Conservation (phyloP, 306 rosid genomes). For the Quercus glauca region DNA sequence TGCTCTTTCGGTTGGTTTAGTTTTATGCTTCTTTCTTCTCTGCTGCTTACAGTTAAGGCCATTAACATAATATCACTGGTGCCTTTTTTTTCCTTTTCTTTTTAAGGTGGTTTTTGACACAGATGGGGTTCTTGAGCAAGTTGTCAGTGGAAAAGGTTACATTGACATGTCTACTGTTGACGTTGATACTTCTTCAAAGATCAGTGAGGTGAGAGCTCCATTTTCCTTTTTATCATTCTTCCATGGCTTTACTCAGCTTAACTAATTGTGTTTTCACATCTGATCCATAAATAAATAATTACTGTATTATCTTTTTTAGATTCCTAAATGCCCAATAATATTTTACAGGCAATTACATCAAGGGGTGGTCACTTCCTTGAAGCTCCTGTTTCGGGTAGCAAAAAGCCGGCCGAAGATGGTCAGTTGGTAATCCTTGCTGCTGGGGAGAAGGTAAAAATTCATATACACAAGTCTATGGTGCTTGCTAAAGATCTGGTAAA, state of each 20-base stretch:
- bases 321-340: conserved; percentile 7
- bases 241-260: neutral
- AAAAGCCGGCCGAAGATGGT: conserved; percentile 99
- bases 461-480: neutral
- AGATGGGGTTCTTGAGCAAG: conserved; percentile 73
- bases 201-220: conserved; percentile 52
- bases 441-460: conserved; percentile 60
- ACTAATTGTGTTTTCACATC: neutral
- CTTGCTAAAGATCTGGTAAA: neutral
- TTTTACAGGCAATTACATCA: conserved; percentile 54
- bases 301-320: neutral
- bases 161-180: conserved; percentile 86
- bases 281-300: neutral
- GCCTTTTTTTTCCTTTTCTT: neutral
- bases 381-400: conserved; percentile 98
- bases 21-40: conserved; percentile 4
- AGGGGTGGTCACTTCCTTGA: conserved; percentile 71
- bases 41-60: conserved; percentile 4
- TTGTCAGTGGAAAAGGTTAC: conserved; percentile 56
- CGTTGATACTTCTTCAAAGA: conserved; percentile 63
- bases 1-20: conserved; percentile 62
- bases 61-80: neutral
- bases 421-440: conserved; percentile 86
- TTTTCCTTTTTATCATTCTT: neutral
- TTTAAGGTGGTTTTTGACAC: conserved; percentile 65